phyloP scores from a whole-genome alignment of 2,329 filamentous ascomycete species.

The Trichoderma aggressivum region DNA sequence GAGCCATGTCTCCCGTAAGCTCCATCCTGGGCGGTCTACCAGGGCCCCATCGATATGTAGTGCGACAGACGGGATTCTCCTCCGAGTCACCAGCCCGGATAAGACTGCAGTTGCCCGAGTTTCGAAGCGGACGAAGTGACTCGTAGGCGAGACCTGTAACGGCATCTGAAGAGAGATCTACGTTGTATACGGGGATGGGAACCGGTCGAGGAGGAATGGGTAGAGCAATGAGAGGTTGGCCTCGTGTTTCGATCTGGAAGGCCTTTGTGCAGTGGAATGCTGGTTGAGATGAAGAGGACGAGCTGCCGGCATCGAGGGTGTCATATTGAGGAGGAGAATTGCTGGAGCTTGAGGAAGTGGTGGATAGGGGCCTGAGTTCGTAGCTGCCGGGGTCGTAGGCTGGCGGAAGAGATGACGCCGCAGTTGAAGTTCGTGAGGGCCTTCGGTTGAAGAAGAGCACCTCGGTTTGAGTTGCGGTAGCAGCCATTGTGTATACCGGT shows the following conservation, averaged over 20 bases:
- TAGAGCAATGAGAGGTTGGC: conserved; percentile 42
- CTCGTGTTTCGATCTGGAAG: conserved; percentile 48
- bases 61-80: conserved; percentile 43
- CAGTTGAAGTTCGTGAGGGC: not conserved
- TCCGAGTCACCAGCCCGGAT: conserved; percentile 39
- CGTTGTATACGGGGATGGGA: conserved; percentile 42
- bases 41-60: conserved; percentile 57
- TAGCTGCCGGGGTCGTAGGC: conserved; percentile 27
- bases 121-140: conserved; percentile 46
- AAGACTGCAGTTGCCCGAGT: conserved; percentile 49
- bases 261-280: conserved; percentile 42
- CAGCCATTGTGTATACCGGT: conserved; percentile 19
- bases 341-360: conserved; percentile 26
- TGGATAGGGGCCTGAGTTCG: conserved; percentile 27
- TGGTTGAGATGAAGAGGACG: conserved; percentile 19
- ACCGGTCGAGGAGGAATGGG: conserved; percentile 37
- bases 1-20: conserved; percentile 22
- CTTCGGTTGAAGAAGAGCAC: not conserved
- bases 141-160: conserved; percentile 46
- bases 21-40: conserved; percentile 47
- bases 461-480: conserved; percentile 11
- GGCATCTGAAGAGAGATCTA: conserved; percentile 36
- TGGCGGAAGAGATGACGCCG: conserved; percentile 26
- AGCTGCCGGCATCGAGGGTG: conserved; percentile 2
- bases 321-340: conserved; percentile 31